These are phyloP conservation scores for Setaria italica DNA, from an alignment of 202 grass and related monocot genomes.

Conservation along the genomic window DNA sequence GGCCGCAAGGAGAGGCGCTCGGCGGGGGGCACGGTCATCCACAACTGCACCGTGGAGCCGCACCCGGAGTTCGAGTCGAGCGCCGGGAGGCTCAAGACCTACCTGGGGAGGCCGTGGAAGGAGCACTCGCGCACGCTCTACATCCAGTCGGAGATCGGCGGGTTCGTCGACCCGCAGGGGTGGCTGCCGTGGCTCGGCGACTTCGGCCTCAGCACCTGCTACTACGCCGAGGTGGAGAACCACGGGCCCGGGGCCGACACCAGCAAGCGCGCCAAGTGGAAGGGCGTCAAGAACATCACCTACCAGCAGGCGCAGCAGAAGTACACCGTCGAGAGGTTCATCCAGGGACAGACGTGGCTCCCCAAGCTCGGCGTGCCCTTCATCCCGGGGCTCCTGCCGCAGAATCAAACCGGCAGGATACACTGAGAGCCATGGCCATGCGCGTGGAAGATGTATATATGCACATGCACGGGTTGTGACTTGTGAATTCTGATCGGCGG, in stretches of 20 bases:
- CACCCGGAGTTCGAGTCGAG: conserved; percentile 50
- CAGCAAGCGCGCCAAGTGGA: conserved; percentile 74
- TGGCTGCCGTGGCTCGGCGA: conserved; percentile 82
- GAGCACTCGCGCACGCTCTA: conserved; percentile 79
- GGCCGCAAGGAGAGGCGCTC: conserved; percentile 69
- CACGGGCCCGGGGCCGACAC: conserved; percentile 64
- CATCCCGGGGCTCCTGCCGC: conserved; percentile 73
- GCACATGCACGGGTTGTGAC: neutral
- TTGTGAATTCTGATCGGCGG: neutral
- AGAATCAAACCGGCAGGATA: conserved; percentile 47
- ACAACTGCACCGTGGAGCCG: conserved; percentile 84
- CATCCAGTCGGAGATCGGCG: conserved; percentile 81
- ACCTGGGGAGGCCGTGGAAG: conserved; percentile 86
- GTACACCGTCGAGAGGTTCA: conserved; percentile 76
- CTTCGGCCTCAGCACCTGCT: conserved; percentile 79
- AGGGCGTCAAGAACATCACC: conserved; percentile 63
- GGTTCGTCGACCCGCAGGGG: conserved; percentile 74
- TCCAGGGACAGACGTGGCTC: conserved; percentile 75
- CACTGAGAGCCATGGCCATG: conserved; percentile 35
- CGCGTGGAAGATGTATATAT: neutral
- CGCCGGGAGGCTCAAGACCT: conserved; percentile 52
- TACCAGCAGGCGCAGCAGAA: conserved; percentile 58
- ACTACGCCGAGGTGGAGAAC: conserved; percentile 91
- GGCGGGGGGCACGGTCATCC: conserved; percentile 62
- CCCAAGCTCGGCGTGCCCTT: conserved; percentile 67